Evolutionary conservation across 163 green algal genomes (phyloP).

Genomic region (Coccomyxa subellipsoidea): DNA sequence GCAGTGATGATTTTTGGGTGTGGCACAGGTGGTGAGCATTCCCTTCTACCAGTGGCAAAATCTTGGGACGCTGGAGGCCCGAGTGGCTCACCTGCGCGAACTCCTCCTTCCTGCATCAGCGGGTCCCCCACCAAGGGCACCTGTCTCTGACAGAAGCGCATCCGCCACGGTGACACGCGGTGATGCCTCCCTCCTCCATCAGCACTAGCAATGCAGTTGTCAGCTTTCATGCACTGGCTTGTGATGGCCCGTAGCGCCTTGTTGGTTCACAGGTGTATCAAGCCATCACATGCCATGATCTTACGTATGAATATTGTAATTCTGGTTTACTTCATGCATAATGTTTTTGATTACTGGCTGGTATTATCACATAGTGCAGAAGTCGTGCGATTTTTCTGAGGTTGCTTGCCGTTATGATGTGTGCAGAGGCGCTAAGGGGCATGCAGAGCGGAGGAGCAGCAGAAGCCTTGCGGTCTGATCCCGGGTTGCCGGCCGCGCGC

Average conservation of each 20-base stretch:
- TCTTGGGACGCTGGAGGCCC: conserved; percentile 7
- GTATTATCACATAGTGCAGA: no score
- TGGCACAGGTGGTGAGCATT: conserved; percentile 32
- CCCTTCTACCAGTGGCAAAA: conserved; percentile 33
- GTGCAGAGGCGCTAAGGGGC: neutral
- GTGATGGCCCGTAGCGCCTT: no score
- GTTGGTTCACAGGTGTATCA: no score
- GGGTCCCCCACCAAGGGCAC: neutral
- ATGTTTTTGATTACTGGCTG: no score
- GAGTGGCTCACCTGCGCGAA: conserved; percentile 23
- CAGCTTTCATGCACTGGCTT: no score
- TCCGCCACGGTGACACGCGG: neutral
- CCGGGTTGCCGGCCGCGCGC: neutral
- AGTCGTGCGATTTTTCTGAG: neutral
- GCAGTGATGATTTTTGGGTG: neutral
- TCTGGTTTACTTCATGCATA: no score
- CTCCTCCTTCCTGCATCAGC: conserved; percentile 18
- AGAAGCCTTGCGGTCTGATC: neutral
- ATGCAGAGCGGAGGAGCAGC: neutral
- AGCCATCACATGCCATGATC: no score
- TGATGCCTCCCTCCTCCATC: neutral
- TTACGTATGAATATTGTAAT: no score
- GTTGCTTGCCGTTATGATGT: neutral
- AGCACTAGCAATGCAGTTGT: no score
- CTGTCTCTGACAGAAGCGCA: neutral